Percentiles rank a stretch among this genome's conserved stretches.
Evolutionary conservation across 495 filamentous ascomycete species (phyloP).

Genomic region (Cetradonia linearis): DNA sequence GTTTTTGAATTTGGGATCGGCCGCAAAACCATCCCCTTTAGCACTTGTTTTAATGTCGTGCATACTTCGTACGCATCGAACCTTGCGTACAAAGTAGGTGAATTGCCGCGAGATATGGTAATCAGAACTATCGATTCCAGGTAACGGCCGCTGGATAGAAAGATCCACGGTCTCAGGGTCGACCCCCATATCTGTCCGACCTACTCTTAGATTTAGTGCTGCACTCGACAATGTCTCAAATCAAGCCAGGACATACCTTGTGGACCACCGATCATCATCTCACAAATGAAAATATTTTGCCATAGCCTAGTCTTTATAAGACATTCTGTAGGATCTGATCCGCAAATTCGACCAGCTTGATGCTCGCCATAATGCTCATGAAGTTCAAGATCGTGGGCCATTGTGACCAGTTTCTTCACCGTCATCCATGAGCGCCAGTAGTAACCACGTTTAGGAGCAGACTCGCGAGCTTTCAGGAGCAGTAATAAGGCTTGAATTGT

Average conservation of each 20-base stretch:
- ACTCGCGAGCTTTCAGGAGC: conserved; percentile 82
- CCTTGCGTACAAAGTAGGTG: conserved; percentile 63
- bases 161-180: conserved; percentile 71
- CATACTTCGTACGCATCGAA: conserved; percentile 69
- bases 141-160: conserved; percentile 48
- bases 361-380: conserved; percentile 79
- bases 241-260: conserved; percentile 54
- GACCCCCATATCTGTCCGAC: conserved; percentile 72
- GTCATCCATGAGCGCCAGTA: conserved; percentile 98
- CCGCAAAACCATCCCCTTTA: conserved; percentile 71
- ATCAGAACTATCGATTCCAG: conserved; percentile 67
- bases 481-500: conserved; percentile 88
- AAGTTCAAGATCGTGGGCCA: conserved; percentile 87
- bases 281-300: conserved; percentile 79
- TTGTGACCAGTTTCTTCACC: conserved; percentile 78
- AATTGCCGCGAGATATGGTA: conserved; percentile 71
- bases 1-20: conserved; percentile 73
- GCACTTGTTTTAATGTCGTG: conserved; percentile 65
- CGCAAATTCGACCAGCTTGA: conserved; percentile 58
- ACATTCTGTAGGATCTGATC: conserved; percentile 61
- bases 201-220: conserved; percentile 38
- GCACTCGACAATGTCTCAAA: conserved; percentile 8
- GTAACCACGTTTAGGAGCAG: conserved; percentile 84
- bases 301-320: conserved; percentile 77
- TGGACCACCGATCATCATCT: conserved; percentile 88